Evolutionary conservation across 306 rosid species (phyloP).

Genomic region (Quercus berberidifolia): DNA sequence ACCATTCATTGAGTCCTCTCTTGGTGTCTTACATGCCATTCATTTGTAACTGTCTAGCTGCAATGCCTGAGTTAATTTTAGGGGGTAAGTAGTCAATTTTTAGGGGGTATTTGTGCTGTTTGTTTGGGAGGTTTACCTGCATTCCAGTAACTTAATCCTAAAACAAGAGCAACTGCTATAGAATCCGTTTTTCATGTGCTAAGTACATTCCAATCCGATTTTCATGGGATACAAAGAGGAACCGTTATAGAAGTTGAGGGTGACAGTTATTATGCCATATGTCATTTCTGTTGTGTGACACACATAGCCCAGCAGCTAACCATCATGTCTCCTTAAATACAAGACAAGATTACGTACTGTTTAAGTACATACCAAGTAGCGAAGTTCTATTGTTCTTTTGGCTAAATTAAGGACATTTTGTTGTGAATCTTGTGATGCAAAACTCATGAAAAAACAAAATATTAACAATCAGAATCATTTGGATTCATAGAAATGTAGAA

Average conservation of each 20-base stretch:
- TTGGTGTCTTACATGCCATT: conserved; percentile 33
- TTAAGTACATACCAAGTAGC: too few species aligned
- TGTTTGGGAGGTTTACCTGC: conserved; percentile 13
- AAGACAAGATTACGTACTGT: too few species aligned
- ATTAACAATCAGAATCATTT: too few species aligned
- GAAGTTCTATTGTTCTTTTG: too few species aligned
- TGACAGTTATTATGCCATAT: background rate
- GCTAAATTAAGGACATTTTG: too few species aligned
- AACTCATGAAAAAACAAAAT: too few species aligned
- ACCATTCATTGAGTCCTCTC: background rate
- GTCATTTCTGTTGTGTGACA: background rate
- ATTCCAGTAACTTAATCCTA: conserved; percentile 13
- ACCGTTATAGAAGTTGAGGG: background rate
- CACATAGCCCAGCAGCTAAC: background rate
- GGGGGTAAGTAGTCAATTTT: conserved; percentile 24
- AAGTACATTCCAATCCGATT: background rate
- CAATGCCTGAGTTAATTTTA: conserved; percentile 21
- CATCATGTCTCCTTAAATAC: background rate
- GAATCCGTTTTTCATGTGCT: background rate
- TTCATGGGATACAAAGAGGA: background rate
- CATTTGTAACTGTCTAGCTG: conserved; percentile 36
- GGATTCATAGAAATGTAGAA: too few species aligned
- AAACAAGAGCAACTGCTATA: background rate
- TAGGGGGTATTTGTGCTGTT: conserved; percentile 6
- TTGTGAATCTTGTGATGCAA: too few species aligned